phyloP scores from a whole-genome alignment of 306 rosid genomes.

The Pyrus pyrifolia region DNA sequence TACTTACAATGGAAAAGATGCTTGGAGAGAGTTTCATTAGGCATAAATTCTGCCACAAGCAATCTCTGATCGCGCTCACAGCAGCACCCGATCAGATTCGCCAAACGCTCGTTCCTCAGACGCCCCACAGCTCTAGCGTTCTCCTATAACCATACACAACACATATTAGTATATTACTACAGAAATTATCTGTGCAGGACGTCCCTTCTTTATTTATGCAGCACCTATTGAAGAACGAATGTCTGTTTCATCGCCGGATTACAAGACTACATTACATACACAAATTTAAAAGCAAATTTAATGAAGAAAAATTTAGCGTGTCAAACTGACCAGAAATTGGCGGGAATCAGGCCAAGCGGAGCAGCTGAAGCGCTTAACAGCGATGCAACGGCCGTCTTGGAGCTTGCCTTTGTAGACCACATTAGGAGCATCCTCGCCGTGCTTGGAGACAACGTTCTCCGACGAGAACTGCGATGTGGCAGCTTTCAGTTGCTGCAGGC shows the following conservation, averaged over 20 bases:
- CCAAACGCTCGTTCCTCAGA: slow-evolving; percentile 52
- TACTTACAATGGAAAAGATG: slow-evolving; percentile 84
- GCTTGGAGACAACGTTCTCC: slow-evolving; percentile 66
- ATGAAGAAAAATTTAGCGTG: neutral
- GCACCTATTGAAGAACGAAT: neutral
- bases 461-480: slow-evolving; percentile 70
- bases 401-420: slow-evolving; percentile 72
- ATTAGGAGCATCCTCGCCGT: slow-evolving; percentile 77
- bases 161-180: neutral
- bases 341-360: slow-evolving; percentile 97
- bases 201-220: neutral
- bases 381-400: slow-evolving; percentile 56
- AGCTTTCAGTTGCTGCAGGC: slow-evolving; percentile 46
- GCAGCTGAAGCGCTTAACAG: slow-evolving; percentile 81
- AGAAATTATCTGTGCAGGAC: neutral
- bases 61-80: slow-evolving; percentile 75
- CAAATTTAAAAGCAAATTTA: neutral
- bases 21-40: slow-evolving; percentile 82
- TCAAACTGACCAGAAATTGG: slow-evolving; percentile 61
- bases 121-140: slow-evolving; percentile 81
- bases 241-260: neutral
- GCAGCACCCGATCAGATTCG: slow-evolving; percentile 83
- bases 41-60: slow-evolving; percentile 94
- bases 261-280: too few species aligned
- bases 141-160: slow-evolving; percentile 34